Evolutionary conservation across 2,329 filamentous ascomycete genomes (phyloP).

Genomic region (Diaporthe sp.): DNA sequence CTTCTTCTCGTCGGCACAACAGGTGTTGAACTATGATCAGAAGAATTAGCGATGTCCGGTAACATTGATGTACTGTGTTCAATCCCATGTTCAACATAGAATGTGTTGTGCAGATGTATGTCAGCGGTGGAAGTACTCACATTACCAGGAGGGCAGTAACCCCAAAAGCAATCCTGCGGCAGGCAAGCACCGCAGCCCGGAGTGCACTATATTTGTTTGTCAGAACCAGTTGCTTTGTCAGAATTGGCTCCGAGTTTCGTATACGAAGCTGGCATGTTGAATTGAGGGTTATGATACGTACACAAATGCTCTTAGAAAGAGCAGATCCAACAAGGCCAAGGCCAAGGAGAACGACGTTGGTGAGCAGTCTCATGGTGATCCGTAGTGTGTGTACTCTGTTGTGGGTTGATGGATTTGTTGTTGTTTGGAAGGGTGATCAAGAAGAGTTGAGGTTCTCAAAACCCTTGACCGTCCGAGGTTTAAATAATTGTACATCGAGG

Average conservation of each 20-base stretch:
- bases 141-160: not conserved
- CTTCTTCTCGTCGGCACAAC: conserved; percentile 8
- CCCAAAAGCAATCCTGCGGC: not conserved
- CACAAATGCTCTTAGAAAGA: not conserved
- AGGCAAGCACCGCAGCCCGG: not conserved
- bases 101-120: not conserved
- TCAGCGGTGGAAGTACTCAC: not conserved
- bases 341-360: not conserved
- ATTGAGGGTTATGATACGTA: not conserved
- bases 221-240: not conserved
- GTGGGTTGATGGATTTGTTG: not conserved
- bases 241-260: not conserved
- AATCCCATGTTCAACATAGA: no score
- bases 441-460: not conserved
- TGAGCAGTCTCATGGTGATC: not conserved
- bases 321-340: not conserved
- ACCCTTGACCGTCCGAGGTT: not conserved
- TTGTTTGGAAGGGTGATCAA: not conserved
- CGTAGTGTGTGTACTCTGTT: not conserved
- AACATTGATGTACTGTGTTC: not conserved
- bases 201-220: not conserved
- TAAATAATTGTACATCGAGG: not conserved
- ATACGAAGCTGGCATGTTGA: no score
- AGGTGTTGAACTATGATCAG: not conserved
- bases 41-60: not conserved